Evolutionary conservation across 148 eudicot species (phyloP), one percentile per base, ranked within the genome.

Genomic region (Dianthus caryophyllus): DNA sequence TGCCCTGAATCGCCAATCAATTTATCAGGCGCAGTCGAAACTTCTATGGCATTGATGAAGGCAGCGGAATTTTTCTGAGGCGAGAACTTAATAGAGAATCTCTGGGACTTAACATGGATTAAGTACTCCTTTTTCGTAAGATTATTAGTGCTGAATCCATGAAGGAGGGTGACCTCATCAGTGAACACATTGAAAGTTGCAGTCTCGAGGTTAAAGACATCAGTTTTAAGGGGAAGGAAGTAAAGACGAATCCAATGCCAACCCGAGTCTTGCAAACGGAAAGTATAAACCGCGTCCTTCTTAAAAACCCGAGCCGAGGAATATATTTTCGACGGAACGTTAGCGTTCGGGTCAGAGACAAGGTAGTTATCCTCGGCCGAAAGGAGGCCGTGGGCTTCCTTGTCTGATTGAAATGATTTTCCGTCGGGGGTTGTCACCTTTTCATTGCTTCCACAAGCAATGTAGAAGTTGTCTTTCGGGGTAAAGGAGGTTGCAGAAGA

Each of bases 191-290:
- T 65, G 54, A 93, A 90, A 15, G 70, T 79, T 0, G 98, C 83
- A 0, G 75, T 70, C 5, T 86, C 78, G 2, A 93, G 82, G 18
- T 86, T 76, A 44, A 77, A 81, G 12, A 78, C 84, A 13, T 79
- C 70, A 46, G 65, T 81, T 4, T 79, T 59, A 0, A 90, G 20
- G 0, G 96, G 87, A 39, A 69, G 71, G 65, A 93, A 93, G 70
- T 90, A 84, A 15, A 93, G 86, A 17, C 98, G 80, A 21, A 90
- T 80, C 97, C 95, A 90, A 78, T 89, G 98, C 92, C 88, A 93
- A 6, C 98, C 97, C 0, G 95, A 79, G 2, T 83, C 83, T 29
- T 81, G 65, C 48, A 88, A 71, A 22, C 64, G 73, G 51, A 89
- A 93, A 0, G 87, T 66, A 71, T 89, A 93, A 1, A 82, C 76